These are phyloP conservation scores for Croton setiger DNA, from an alignment of 441 rosid species.

Conservation along the genomic window DNA sequence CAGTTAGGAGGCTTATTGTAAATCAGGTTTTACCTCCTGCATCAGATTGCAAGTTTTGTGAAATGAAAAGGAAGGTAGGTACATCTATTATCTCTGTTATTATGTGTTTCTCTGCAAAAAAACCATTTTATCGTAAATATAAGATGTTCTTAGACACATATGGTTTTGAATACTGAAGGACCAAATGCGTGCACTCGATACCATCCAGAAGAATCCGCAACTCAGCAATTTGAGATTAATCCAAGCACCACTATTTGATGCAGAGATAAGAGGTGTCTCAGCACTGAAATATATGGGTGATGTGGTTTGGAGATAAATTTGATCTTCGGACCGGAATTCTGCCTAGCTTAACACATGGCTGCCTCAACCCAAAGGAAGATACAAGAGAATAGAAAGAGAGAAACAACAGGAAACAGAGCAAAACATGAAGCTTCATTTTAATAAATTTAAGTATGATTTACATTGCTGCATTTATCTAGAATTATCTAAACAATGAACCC, in stretches of 20 bases:
- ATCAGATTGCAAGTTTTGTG: slow-evolving; percentile 69
- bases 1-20: slow-evolving; percentile 57
- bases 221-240: slow-evolving; percentile 55
- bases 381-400: not conserved
- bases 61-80: slow-evolving; percentile 75
- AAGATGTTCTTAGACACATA: not conserved
- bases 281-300: slow-evolving; percentile 78
- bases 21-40: slow-evolving; percentile 65
- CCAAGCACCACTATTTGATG: slow-evolving; percentile 61
- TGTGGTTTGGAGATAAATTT: slow-evolving; percentile 55
- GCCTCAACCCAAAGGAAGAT: not conserved
- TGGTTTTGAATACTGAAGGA: slow-evolving; percentile 43
- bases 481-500: not conserved
- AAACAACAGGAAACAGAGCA: not conserved
- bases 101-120: not conserved
- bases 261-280: slow-evolving; percentile 75
- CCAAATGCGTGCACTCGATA: slow-evolving; percentile 59
- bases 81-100: not conserved
- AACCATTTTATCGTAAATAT: not conserved
- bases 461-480: not conserved
- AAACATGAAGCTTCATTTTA: not conserved
- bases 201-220: slow-evolving; percentile 51
- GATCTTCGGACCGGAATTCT: not conserved
- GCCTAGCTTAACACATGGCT: no score
- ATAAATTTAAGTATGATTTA: not conserved